Evolutionary conservation across 1,284 basidiomycete genomes (phyloP).

Genomic region (Tilletia indica): DNA sequence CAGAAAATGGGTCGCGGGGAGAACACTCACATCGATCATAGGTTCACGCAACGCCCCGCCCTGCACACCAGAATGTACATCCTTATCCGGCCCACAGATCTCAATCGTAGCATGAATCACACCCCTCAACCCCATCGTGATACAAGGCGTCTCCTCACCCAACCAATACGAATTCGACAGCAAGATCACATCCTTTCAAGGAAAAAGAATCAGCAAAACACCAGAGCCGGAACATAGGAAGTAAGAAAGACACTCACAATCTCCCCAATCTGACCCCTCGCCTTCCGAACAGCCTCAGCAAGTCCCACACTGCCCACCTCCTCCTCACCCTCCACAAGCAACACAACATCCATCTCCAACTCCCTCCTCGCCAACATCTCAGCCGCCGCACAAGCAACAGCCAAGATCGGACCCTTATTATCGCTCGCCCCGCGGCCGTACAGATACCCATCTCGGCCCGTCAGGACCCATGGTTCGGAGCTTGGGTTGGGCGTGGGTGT

Average conservation of each 20-base stretch:
- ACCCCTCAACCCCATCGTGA: constrained; percentile 90
- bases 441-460: constrained; percentile 83
- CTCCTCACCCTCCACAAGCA: constrained; percentile 93
- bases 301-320: constrained; percentile 88
- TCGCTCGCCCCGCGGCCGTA: constrained; percentile 80
- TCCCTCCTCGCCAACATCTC: constrained; percentile 71
- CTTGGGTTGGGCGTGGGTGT: background rate
- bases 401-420: constrained; percentile 89
- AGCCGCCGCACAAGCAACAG: constrained; percentile 82
- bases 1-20: too few species aligned
- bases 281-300: constrained; percentile 68
- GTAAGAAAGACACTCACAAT: constrained; percentile 23
- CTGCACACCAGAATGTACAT: constrained; percentile 86
- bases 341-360: constrained; percentile 80
- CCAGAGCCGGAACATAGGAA: background rate
- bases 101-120: constrained; percentile 79
- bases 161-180: constrained; percentile 89
- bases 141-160: constrained; percentile 86
- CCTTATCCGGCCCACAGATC: constrained; percentile 64
- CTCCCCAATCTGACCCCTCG: constrained; percentile 61
- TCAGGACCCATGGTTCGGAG: constrained; percentile 69
- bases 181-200: constrained; percentile 46
- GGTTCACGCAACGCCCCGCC: constrained; percentile 84
- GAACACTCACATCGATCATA: constrained; percentile 79
- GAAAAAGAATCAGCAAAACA: too few species aligned